Conservation (phyloP, 2,329 filamentous ascomycete species). For the Furcasterigmium furcatum region DNA sequence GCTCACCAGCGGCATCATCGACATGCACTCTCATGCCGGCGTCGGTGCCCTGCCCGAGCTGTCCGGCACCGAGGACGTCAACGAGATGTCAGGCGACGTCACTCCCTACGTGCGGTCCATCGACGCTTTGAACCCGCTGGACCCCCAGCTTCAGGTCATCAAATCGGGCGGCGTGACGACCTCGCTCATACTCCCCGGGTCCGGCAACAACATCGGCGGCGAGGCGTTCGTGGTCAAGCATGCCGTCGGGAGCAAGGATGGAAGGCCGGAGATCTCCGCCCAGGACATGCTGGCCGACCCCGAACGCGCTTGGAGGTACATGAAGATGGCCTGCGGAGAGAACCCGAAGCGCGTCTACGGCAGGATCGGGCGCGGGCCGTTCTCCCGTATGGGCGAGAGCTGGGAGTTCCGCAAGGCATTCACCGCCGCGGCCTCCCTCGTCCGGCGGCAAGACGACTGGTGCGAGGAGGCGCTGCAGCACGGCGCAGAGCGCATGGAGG, state of each 20-base stretch:
- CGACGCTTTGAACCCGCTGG: conserved; percentile 60
- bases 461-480: conserved; percentile 51
- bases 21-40: conserved; percentile 69
- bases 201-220: conserved; percentile 70
- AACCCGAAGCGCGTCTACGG: conserved; percentile 65
- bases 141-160: conserved; percentile 65
- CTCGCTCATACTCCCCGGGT: conserved; percentile 63
- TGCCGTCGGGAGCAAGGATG: conserved; percentile 56
- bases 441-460: conserved; percentile 65
- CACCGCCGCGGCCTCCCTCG: conserved; percentile 55
- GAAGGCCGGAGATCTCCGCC: conserved; percentile 60
- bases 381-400: conserved; percentile 64
- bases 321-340: conserved; percentile 76
- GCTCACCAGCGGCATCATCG: conserved; percentile 65
- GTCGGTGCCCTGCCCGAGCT: conserved; percentile 55
- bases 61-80: conserved; percentile 53
- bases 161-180: conserved; percentile 73
- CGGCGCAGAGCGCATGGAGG: conserved; percentile 47
- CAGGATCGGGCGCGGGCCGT: conserved; percentile 49
- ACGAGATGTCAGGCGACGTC: conserved; percentile 61
- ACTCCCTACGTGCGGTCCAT: conserved; percentile 67
- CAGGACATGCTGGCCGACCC: conserved; percentile 64
- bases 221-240: conserved; percentile 70
- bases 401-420: conserved; percentile 68
- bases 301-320: conserved; percentile 63